Evolutionary conservation across 768 basidiomycete genomes (phyloP).

Genomic region (Heimioporus sp.): DNA sequence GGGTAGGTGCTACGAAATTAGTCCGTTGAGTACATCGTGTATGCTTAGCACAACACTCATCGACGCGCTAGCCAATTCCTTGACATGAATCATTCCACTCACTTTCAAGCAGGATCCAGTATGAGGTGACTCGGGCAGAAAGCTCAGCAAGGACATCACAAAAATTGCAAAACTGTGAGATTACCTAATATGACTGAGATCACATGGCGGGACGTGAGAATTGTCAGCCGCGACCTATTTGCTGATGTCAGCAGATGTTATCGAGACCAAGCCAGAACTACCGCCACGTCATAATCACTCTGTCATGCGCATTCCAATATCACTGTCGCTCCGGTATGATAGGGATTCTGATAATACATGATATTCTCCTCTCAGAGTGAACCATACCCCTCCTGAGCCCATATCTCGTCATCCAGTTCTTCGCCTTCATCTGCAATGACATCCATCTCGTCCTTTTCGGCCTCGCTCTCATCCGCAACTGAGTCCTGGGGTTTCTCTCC

Average conservation of each 20-base stretch:
- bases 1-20: too few species aligned
- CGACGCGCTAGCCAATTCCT: too few species aligned
- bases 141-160: too few species aligned
- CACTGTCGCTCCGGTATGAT: background rate
- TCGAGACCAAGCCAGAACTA: background rate
- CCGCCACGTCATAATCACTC: background rate
- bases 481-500: background rate
- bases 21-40: too few species aligned
- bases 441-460: background rate
- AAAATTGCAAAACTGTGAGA: background rate
- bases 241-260: background rate
- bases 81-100: too few species aligned
- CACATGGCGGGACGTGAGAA: background rate
- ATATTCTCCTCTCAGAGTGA: background rate
- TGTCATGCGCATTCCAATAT: background rate
- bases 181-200: background rate
- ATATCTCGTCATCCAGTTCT: conserved; percentile 7
- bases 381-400: conserved; percentile 3
- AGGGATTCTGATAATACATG: background rate
- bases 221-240: background rate
- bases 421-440: background rate
- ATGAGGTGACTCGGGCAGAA: too few species aligned
- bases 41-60: too few species aligned
- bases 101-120: too few species aligned
- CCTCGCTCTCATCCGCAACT: background rate